Evolutionary conservation across 345 rosid genomes (phyloP).

Genomic region (Aurinia saxatilis): DNA sequence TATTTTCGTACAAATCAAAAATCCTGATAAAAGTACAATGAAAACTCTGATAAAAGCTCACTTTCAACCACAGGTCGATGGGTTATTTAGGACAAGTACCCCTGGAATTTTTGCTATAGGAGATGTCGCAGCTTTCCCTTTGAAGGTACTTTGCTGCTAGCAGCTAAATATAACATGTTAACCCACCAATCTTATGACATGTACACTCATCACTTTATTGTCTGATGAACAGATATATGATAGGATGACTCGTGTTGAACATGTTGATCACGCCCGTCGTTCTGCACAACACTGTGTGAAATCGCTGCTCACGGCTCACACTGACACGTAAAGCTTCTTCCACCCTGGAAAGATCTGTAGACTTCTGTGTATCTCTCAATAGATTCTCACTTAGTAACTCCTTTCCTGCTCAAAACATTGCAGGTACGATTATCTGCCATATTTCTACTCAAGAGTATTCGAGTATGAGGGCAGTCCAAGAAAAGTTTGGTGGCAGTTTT

Average conservation of each 20-base stretch:
- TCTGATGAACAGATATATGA: slow-evolving; percentile 58
- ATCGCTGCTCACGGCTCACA: slow-evolving; percentile 60
- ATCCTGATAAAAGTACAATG: slow-evolving; percentile 9
- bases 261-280: slow-evolving; percentile 90
- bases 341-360: background rate
- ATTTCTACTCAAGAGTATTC: slow-evolving; percentile 85
- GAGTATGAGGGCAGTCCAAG: slow-evolving; percentile 90
- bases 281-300: slow-evolving; percentile 90
- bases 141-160: slow-evolving; percentile 49
- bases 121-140: slow-evolving; percentile 95
- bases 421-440: slow-evolving; percentile 93
- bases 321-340: slow-evolving; percentile 49
- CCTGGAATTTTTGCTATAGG: slow-evolving; percentile 98
- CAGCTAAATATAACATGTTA: slow-evolving; percentile 10
- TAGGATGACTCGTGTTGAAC: slow-evolving; percentile 80
- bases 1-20: background rate
- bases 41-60: slow-evolving; percentile 8
- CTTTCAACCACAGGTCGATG: slow-evolving; percentile 61
- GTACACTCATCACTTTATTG: slow-evolving; percentile 6
- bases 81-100: slow-evolving; percentile 60
- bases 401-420: slow-evolving; percentile 10
- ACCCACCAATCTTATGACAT: slow-evolving; percentile 1
- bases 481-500: slow-evolving; percentile 96
- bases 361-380: background rate
- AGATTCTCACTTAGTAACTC: slow-evolving; percentile 5